These are phyloP conservation scores for Tolypocladium amazonense DNA, from an alignment of 2,329 filamentous ascomycete species.

Conservation along the genomic window DNA sequence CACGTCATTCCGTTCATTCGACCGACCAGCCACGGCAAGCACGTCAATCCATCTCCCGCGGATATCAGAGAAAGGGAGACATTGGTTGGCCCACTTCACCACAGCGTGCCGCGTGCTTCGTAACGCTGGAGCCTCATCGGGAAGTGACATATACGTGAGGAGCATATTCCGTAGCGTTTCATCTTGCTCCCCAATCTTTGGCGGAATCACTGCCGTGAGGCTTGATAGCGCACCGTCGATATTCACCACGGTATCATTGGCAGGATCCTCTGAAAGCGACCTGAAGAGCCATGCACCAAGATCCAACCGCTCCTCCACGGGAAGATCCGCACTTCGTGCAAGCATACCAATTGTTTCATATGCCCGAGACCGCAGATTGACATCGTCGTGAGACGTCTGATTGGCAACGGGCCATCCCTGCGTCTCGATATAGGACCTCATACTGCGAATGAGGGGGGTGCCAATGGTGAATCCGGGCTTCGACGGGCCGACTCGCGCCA, in stretches of 20 bases:
- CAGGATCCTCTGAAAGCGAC: conserved; percentile 71
- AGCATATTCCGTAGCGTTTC: conserved; percentile 41
- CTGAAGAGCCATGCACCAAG: conserved; percentile 67
- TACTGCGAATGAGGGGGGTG: conserved; percentile 52
- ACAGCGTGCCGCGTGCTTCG: conserved; percentile 72
- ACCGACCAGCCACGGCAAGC: conserved; percentile 59
- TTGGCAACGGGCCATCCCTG: conserved; percentile 74
- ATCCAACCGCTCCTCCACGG: conserved; percentile 42
- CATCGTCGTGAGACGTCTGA: conserved; percentile 46
- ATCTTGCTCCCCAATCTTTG: conserved; percentile 17
- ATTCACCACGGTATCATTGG: conserved; percentile 66
- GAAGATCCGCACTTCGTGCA: conserved; percentile 51
- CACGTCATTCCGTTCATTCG: conserved; percentile 67
- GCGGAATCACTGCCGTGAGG: conserved; percentile 40
- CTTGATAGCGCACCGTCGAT: conserved; percentile 84
- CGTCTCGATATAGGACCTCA: conserved; percentile 63
- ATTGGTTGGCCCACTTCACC: conserved; percentile 83
- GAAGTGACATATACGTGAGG: conserved; percentile 53
- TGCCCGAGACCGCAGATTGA: conserved; percentile 63
- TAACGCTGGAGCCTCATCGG: conserved; percentile 39
- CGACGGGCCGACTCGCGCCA: conserved; percentile 60
- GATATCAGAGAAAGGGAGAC: conserved; percentile 68
- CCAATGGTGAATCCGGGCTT: conserved; percentile 55
- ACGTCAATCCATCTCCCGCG: conserved; percentile 82
- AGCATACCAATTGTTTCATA: conserved; percentile 88